phyloP scores from a whole-genome alignment of 257 asterid genomes.

The Verbena officinalis region DNA sequence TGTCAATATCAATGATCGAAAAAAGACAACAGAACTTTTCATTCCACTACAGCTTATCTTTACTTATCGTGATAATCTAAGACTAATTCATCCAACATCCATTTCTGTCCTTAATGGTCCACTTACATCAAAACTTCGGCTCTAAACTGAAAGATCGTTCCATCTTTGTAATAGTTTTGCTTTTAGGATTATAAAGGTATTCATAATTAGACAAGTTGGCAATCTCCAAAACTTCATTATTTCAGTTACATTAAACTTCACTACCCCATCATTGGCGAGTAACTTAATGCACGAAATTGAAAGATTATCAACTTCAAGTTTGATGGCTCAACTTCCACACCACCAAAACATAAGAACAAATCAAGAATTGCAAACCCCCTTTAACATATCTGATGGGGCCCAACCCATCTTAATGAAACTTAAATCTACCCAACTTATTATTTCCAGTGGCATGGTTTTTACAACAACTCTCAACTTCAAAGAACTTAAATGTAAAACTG shows the following conservation, averaged over 20 bases:
- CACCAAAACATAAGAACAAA: constrained; percentile 1
- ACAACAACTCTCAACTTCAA: constrained; percentile 8
- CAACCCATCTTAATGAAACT: not conserved
- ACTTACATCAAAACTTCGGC: too few species aligned
- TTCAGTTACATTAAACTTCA: constrained; percentile 17
- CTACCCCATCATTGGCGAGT: not conserved
- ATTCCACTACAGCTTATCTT: not conserved
- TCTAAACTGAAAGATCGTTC: too few species aligned
- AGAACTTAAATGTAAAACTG: not conserved
- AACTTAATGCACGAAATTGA: constrained; percentile 22
- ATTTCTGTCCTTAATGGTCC: not conserved
- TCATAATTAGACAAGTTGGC: not conserved
- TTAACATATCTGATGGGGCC: not conserved
- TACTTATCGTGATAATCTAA: not conserved
- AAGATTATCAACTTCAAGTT: constrained; percentile 19
- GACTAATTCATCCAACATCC: constrained; percentile 4
- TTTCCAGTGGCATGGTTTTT: constrained; percentile 12
- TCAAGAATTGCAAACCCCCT: constrained; percentile 11
- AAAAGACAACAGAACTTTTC: not conserved
- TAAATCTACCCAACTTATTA: constrained; percentile 10
- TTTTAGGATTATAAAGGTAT: too few species aligned
- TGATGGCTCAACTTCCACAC: constrained; percentile 28
- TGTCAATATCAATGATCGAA: not conserved
- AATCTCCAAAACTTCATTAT: not conserved
- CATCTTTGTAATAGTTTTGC: too few species aligned